Percentiles rank a stretch among this genome's conserved stretches.
These are phyloP conservation scores for Ampelomyces quisqualis DNA, from an alignment of 2,329 filamentous ascomycete species.

Conservation along the genomic window DNA sequence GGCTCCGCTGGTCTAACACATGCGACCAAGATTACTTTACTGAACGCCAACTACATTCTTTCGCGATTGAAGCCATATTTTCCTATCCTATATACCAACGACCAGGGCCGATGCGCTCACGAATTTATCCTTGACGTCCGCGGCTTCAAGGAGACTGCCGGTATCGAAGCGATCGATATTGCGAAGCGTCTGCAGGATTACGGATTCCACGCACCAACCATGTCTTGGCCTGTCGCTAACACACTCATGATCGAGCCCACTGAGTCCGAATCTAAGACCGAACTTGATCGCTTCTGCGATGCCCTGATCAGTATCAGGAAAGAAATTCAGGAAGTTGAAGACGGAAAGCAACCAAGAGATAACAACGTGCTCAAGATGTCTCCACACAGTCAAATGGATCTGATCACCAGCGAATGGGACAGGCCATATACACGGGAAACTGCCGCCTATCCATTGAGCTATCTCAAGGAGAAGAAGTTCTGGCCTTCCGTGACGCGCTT, in stretches of 20 bases:
- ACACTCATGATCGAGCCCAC: conserved; percentile 98
- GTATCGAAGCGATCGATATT: conserved; percentile 89
- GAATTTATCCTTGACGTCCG: conserved; percentile 95
- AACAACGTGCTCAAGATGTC: conserved; percentile 86
- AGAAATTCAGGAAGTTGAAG: conserved; percentile 82
- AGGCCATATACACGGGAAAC: conserved; percentile 77
- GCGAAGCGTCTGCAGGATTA: conserved; percentile 97
- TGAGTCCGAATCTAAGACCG: conserved; percentile 86
- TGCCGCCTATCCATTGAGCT: conserved; percentile 83
- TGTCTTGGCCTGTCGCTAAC: conserved; percentile 94
- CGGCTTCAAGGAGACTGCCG: conserved; percentile 77
- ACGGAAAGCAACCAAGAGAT: conserved; percentile 71
- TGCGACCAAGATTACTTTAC: conserved; percentile 86
- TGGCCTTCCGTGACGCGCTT: conserved; percentile 87
- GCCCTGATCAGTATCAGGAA: conserved; percentile 81
- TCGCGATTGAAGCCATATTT: conserved; percentile 83
- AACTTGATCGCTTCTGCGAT: conserved; percentile 91
- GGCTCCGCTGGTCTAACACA: conserved; percentile 77
- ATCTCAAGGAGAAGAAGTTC: conserved; percentile 92
- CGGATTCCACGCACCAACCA: conserved; percentile 94
- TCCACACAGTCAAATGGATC: conserved; percentile 80
- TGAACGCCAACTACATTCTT: conserved; percentile 97
- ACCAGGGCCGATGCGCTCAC: conserved; percentile 84
- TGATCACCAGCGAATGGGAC: conserved; percentile 76
- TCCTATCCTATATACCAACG: conserved; percentile 90